Base-by-base conservation (phyloP, 2,329 filamentous ascomycete genomes). In the Aspergillus latus region DNA sequence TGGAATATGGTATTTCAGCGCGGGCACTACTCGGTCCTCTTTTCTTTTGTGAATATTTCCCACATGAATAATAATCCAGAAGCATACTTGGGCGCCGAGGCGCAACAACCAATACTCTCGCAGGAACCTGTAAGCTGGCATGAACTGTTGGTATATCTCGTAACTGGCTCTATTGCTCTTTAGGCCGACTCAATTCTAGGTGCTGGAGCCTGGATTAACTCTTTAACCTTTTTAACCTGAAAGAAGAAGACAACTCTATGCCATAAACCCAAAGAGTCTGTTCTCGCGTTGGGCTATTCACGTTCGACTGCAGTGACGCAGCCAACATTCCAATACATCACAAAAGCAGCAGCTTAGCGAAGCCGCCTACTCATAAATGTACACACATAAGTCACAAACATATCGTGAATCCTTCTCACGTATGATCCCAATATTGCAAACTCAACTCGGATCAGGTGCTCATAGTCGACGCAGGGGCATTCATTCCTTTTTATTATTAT, bases 41-140 rank as follows among this genome's bases (percentile, higher is more conserved):
- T 46, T 52, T 52, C 49, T 26, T 57, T 39, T 57, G 54, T 57
- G 49, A 44, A 46, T 53, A 57, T 53, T 44, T 16, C 36, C 30
- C 11, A 16, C 16, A 49, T 30, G 28, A 30, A 53, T 57, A 57
- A 46, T 57, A 53, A 53, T 49, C 42, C 40, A 53, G 49, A 57
- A 57, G 37, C 29, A 49, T 39, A 44, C 15, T 49, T 52, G 43
- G 29, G 49, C 46, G 54, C 42, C 21, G 26, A 9, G 29, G 49
- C 43, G 49, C 43, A 29, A 28, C 44, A 52, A 34, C 43, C 43
- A 37, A 48, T 29, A 21, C n/a, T 5, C 16, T 49, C 36, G 30
- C 40, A 26, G 10, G 16, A 26, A 5, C 30, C 16, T 16, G 10
- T 37, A 16, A 52, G 32, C 16, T 9, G 39, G 36, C 29, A n/a